Base-by-base conservation (phyloP, 2,329 filamentous ascomycete species). In the Cladosporium cucumerinum region DNA sequence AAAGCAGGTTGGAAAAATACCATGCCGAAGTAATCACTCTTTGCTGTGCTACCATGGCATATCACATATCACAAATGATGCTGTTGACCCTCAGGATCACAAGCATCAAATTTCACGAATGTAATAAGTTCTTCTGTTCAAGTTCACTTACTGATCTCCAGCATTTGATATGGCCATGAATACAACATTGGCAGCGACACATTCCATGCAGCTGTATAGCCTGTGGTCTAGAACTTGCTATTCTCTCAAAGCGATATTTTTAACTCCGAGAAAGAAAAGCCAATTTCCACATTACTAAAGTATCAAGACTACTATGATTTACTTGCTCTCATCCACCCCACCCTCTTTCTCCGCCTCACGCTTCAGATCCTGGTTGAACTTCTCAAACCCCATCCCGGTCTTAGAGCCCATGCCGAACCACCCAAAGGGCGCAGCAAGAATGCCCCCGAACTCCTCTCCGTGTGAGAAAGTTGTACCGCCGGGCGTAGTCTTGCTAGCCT, bases 361-460 rank as follows among this genome's bases (percentile, higher is more conserved):
- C 66, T 69, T 70, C 59, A 70, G 63, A 58, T 69, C 66, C 49
- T 58, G 48, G 55, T 68, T 68, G 23, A 70, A 66, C 59, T 57
- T 60, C 62, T 65, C 66, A 62, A 69, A 70, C 21, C 64, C 62
- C 43, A 18, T 51, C 52, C 64, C 58, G 16, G 61, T 60, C 49
- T 58, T 58, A 25, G 26, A 39, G 1, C 63, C 64, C 30, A 57
- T 28, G 21, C 21, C 48, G 63, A 63, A 69, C 16, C 39, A 52
- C 25, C 25, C 34, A 65, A 67, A 67, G 14, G 66, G 28, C 59
- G 59, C 30, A 11, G 36, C 39, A 30, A 69, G 34, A 23, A 66
- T 26, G 6, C 66, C 66, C 23, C 57, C 57, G 30, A 68, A 70
- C 25, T 67, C 57, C 63, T 70, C 69, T 28, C 64, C 59, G 12